A percentile compares a stretch with the other conserved stretches of the same genome.
These are phyloP conservation scores for Lolium perenne DNA, from an alignment of 176 grass and related monocot species.

Conservation along the genomic window DNA sequence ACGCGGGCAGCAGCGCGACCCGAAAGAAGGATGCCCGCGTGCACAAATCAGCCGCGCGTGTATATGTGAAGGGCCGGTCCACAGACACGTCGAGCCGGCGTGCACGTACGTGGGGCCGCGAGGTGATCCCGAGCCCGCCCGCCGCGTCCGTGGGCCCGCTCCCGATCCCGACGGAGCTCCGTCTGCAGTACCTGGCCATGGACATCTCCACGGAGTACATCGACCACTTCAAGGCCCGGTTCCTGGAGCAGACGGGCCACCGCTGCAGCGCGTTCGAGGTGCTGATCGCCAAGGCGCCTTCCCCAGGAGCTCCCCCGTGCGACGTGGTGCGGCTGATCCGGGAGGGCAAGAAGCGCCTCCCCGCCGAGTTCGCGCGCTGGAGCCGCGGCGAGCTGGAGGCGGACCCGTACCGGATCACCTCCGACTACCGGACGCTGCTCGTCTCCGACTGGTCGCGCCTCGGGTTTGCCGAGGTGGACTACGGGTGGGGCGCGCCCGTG, in stretches of 20 bases:
- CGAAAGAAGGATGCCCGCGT: too few species aligned
- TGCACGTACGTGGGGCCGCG: conserved; percentile 85
- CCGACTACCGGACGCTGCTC: conserved; percentile 75
- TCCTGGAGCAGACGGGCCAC: conserved; percentile 55
- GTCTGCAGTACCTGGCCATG: conserved; percentile 74
- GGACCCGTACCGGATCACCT: conserved; percentile 85
- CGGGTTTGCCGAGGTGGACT: conserved; percentile 88
- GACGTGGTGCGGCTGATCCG: conserved; percentile 75
- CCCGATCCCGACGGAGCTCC: conserved; percentile 55
- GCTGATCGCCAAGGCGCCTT: conserved; percentile 78
- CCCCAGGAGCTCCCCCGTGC: conserved; percentile 27
- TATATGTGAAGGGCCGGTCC: too few species aligned
- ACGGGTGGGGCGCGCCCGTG: conserved; percentile 83
- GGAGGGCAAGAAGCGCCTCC: conserved; percentile 80
- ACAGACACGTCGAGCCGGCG: too few species aligned
- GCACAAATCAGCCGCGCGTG: too few species aligned
- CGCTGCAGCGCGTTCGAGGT: conserved; percentile 86
- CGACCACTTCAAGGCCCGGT: conserved; percentile 74
- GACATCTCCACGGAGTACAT: conserved; percentile 80
- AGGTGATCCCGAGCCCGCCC: conserved; percentile 65
- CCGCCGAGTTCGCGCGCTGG: conserved; percentile 67
- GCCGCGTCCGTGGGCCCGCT: conserved; percentile 53
- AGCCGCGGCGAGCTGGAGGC: conserved; percentile 41
- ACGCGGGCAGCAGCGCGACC: too few species aligned
- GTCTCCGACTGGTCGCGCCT: conserved; percentile 95